Base-by-base conservation (phyloP, 306 rosid species). In the Betula pendula region DNA sequence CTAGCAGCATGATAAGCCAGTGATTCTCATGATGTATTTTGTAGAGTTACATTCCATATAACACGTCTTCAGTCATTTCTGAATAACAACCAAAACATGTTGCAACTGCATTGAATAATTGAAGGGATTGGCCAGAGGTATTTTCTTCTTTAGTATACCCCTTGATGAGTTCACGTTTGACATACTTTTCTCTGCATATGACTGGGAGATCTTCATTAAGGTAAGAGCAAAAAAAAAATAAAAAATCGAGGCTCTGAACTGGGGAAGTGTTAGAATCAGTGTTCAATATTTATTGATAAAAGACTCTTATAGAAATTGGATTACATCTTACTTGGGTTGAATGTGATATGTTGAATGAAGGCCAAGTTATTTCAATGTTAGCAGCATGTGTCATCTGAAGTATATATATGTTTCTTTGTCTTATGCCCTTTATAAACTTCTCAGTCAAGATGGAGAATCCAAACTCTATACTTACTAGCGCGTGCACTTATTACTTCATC, bases 131-230 rank as follows among this genome's bases (percentile, higher is more conserved):
- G 68, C 68, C 20, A 14, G 11, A 24, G 17, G 33, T 56, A 33
- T 24, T 27, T 56, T 24, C 63, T 56, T 56, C 63, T 56, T 53
- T 6, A 7, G 60, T 2, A 22, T 20, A 53, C 33, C 33, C 33
- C 42, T 38, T 38, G 42, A 38, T 6, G 1, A 38, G 42, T 38
- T 38, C 42, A 38, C 42, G 8, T 38, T 38, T 38, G 42, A 38
- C 42, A 6, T 3, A 56, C 63, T 56, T 56, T 12, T 20, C 1
- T 19, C 27, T 56, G 63, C 27, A 2, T 11, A 22, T 24, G 63
- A 4, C 63, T 22, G 29, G 63, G 63, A 56, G 35, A 56, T 56
- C 63, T 56, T 56, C 63, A 56, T 56, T 56, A 56, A 56, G 63
- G 63, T 56, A 24, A 56, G 33, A 24, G 15, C 29, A 4, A 9